phyloP scores from a whole-genome alignment of 2,329 filamentous ascomycete species.

The Hymenoscyphus infarciens region DNA sequence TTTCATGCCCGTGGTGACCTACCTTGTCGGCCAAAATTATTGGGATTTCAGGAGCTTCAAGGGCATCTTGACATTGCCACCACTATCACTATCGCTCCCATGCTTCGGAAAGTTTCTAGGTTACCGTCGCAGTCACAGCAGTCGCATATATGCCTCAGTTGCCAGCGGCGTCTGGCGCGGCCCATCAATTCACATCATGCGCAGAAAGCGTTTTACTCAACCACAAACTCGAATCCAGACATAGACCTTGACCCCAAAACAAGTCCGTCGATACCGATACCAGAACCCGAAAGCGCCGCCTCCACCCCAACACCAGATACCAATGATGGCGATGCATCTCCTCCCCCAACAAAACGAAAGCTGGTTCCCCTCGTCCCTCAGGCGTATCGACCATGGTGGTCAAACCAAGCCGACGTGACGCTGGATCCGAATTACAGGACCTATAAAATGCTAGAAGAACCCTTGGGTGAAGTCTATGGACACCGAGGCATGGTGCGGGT shows the following conservation, averaged over 20 bases:
- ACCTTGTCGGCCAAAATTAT: too few species aligned
- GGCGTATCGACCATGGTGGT: neutral
- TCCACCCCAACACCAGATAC: neutral
- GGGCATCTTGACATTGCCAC: neutral
- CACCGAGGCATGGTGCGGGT: constrained; percentile 20
- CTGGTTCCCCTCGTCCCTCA: neutral
- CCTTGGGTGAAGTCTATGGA: constrained; percentile 19
- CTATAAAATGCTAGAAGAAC: neutral
- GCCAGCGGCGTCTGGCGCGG: constrained; percentile 29
- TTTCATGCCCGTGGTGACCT: too few species aligned
- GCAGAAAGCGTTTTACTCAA: neutral
- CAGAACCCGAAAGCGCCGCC: neutral
- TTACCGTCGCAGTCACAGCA: constrained; percentile 6
- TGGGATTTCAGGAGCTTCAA: neutral
- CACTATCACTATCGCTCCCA: neutral
- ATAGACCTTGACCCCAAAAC: neutral
- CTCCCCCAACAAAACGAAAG: neutral
- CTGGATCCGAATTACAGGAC: neutral
- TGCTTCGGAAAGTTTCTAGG: neutral
- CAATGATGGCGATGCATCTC: neutral
- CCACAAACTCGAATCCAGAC: neutral
- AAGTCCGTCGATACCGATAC: neutral
- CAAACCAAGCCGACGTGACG: neutral
- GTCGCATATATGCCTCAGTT: constrained; percentile 35
- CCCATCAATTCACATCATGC: constrained; percentile 1